Evolutionary conservation across 1,284 basidiomycete genomes (phyloP).

Genomic region (Vanrija sp.): DNA sequence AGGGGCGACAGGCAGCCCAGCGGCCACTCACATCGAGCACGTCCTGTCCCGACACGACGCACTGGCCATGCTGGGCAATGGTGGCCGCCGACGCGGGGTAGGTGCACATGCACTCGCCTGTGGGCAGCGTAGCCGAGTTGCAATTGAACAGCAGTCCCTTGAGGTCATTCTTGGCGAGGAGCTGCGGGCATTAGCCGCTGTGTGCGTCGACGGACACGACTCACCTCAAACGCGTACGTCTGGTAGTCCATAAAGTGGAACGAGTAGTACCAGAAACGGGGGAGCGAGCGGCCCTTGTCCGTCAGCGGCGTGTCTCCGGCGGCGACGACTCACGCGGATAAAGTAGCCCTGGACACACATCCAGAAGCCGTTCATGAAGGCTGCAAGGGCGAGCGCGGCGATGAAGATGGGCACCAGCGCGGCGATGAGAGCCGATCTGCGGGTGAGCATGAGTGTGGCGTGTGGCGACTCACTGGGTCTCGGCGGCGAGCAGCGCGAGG

Average conservation of each 20-base stretch:
- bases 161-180: slow-evolving; percentile 55
- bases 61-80: slow-evolving; percentile 52
- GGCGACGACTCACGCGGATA: neutral
- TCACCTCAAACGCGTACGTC: slow-evolving; percentile 49
- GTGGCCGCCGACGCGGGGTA: slow-evolving; percentile 23
- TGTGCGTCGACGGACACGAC: no score
- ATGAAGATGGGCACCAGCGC: slow-evolving; percentile 60
- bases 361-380: slow-evolving; percentile 62
- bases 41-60: slow-evolving; percentile 33
- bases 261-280: slow-evolving; percentile 16
- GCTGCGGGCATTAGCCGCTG: neutral
- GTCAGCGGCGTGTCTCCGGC: neutral
- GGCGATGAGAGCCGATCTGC: slow-evolving; percentile 52
- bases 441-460: no score
- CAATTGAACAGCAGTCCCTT: slow-evolving; percentile 55
- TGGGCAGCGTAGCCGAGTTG: slow-evolving; percentile 9
- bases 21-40: slow-evolving; percentile 18
- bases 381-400: slow-evolving; percentile 57
- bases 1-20: slow-evolving; percentile 10
- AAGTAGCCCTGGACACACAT: slow-evolving; percentile 51
- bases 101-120: slow-evolving; percentile 9
- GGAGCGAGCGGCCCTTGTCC: slow-evolving; percentile 8
- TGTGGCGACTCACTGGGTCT: slow-evolving; percentile 50
- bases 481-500: slow-evolving; percentile 58
- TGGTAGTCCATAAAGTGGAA: slow-evolving; percentile 46